phyloP scores from a whole-genome alignment of 306 rosid genomes.

The Ochetophila trinervis region DNA sequence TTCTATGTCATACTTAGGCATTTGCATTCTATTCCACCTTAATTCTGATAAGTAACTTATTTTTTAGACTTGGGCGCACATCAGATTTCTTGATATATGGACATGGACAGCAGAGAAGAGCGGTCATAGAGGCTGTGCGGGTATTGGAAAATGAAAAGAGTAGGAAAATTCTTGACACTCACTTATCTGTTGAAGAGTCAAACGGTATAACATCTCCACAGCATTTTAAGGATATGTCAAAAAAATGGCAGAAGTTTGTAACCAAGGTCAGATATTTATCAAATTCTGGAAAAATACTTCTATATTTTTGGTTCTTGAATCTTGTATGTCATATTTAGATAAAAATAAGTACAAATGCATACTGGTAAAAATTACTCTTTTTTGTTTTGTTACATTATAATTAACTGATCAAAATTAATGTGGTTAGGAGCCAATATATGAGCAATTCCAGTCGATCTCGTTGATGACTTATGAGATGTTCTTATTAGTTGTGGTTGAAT shows the following conservation, averaged over 20 bases:
- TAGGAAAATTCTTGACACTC: slow-evolving; percentile 33
- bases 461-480: no score
- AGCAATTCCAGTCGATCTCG: no score
- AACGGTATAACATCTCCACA: slow-evolving; percentile 40
- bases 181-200: slow-evolving; percentile 43
- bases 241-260: slow-evolving; percentile 90
- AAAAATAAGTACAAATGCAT: no score
- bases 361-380: no score
- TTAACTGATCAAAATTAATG: no score
- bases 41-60: slow-evolving; percentile 14
- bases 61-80: slow-evolving; percentile 75
- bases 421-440: no score
- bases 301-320: not conserved
- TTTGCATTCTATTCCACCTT: not conserved
- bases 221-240: slow-evolving; percentile 70
- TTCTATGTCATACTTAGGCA: not conserved
- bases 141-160: slow-evolving; percentile 51
- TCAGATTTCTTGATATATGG: slow-evolving; percentile 88
- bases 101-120: slow-evolving; percentile 87
- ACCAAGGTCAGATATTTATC: slow-evolving; percentile 53
- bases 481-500: no score
- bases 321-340: not conserved
- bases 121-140: slow-evolving; percentile 79
- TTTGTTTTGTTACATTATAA: no score
- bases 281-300: not conserved